Evolutionary conservation across 1,284 basidiomycete species (phyloP).

Genomic region (Hymenochaete sp.): DNA sequence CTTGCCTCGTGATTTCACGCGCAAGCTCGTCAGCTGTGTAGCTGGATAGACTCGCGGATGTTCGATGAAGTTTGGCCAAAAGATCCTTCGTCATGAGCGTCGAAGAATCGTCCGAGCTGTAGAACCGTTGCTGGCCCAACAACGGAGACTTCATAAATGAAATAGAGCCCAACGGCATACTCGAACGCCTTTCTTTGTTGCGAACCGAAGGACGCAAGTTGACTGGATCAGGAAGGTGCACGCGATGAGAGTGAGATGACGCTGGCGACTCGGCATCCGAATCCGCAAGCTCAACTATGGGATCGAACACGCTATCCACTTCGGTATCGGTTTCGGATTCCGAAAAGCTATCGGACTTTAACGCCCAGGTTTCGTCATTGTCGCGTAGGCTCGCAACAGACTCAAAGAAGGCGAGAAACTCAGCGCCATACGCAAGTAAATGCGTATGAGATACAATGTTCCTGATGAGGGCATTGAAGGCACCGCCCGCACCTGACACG

Average conservation of each 20-base stretch:
- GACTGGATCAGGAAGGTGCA: constrained; percentile 22
- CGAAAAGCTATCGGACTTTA: constrained; percentile 48
- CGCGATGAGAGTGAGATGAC: constrained; percentile 19
- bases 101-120: background rate
- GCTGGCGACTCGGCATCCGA: constrained; percentile 24
- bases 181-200: constrained; percentile 61
- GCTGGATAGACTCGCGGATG: constrained; percentile 3
- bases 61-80: constrained; percentile 4
- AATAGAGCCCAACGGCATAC: constrained; percentile 45
- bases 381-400: constrained; percentile 51
- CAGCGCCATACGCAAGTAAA: constrained; percentile 71
- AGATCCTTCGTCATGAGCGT: constrained; percentile 8
- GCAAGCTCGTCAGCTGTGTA: constrained; percentile 56
- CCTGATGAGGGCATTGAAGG: constrained; percentile 63
- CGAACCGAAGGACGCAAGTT: constrained; percentile 26
- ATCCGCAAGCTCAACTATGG: constrained; percentile 39
- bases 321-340: constrained; percentile 49
- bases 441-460: constrained; percentile 70
- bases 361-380: constrained; percentile 59
- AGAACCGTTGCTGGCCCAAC: constrained; percentile 8
- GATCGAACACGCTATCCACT: constrained; percentile 40
- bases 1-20: constrained; percentile 67
- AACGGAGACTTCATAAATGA: constrained; percentile 24
- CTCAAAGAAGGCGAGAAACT: constrained; percentile 70
- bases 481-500: constrained; percentile 60